A percentile compares a stretch with the other conserved stretches of the same genome.
These are phyloP conservation scores for Alternaria conjuncta DNA, from an alignment of 2,329 filamentous ascomycete species.

Conservation along the genomic window DNA sequence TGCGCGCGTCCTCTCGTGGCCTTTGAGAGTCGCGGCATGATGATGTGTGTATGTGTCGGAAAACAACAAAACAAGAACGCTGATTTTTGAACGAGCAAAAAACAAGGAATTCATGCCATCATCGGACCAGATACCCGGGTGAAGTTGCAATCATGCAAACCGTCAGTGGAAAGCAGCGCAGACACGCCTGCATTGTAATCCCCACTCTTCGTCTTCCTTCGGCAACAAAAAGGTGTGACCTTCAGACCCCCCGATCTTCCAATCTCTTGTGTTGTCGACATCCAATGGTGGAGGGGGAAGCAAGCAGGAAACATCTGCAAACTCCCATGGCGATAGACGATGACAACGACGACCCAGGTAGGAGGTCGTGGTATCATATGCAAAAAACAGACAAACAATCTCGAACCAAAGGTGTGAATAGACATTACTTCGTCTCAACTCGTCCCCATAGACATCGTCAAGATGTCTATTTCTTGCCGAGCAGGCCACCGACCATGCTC, in stretches of 20 bases:
- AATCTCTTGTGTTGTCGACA: conserved; percentile 12
- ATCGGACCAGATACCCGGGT: background rate
- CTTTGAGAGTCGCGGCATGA: conserved; percentile 16
- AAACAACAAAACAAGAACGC: conserved; percentile 6
- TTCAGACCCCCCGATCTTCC: conserved; percentile 45
- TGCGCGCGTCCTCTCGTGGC: conserved; percentile 9
- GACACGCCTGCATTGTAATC: too few species aligned
- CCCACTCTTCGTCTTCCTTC: background rate
- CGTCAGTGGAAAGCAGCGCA: background rate
- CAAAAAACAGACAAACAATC: conserved; percentile 14
- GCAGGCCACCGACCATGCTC: conserved; percentile 56
- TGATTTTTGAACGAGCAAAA: conserved; percentile 6
- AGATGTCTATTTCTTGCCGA: conserved; percentile 49
- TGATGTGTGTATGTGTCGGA: background rate
- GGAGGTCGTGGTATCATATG: conserved; percentile 26
- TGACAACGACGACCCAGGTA: background rate
- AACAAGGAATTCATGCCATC: conserved; percentile 6
- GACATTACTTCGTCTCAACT: conserved; percentile 20
- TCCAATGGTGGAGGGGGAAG: background rate
- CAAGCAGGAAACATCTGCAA: background rate
- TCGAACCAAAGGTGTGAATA: conserved; percentile 13
- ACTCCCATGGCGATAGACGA: background rate
- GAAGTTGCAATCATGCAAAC: background rate
- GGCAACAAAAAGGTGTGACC: conserved; percentile 12
- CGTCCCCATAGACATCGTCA: background rate